Percentiles rank a stretch among this genome's conserved stretches.
phyloP scores from a whole-genome alignment of 2,329 filamentous ascomycete species.

The Ciborinia camelliae region DNA sequence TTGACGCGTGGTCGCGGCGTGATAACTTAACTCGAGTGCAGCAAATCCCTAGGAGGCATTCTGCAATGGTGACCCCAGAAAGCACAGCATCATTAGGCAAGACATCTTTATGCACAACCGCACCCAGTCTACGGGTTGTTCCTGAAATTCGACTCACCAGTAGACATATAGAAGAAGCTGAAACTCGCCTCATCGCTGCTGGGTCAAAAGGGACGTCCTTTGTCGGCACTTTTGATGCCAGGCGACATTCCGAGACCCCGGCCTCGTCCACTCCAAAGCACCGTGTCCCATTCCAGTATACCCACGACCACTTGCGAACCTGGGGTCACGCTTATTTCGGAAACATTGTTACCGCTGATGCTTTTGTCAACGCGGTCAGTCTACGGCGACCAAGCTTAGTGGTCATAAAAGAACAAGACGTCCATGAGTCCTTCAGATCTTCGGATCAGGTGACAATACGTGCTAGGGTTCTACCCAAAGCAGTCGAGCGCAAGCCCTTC shows the following conservation, averaged over 20 bases:
- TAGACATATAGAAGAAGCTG: not conserved
- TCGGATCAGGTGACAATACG: slow-evolving; percentile 40
- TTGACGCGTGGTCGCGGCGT: slow-evolving; percentile 21
- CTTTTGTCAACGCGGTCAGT: slow-evolving; percentile 45
- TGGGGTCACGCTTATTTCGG: slow-evolving; percentile 45
- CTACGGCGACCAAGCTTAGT: slow-evolving; percentile 39
- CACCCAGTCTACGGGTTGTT: not conserved
- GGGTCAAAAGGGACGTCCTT: not conserved
- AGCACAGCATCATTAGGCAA: not conserved
- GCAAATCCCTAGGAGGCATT: slow-evolving; percentile 27
- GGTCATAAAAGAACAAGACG: slow-evolving; percentile 7
- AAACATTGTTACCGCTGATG: slow-evolving; percentile 44
- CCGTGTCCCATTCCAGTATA: slow-evolving; percentile 30
- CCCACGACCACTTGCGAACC: slow-evolving; percentile 41
- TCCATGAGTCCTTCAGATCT: not conserved
- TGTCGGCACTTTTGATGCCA: not conserved
- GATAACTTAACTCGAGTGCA: slow-evolving; percentile 25
- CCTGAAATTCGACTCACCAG: not conserved
- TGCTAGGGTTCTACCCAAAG: slow-evolving; percentile 44
- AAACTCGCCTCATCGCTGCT: too few species aligned
- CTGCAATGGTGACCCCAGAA: slow-evolving; percentile 10
- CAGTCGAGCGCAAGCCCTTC: slow-evolving; percentile 44
- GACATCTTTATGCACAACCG: not conserved
- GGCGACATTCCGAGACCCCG: not conserved
- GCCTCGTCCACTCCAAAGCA: not conserved